phyloP scores from a whole-genome alignment of 2,329 filamentous ascomycete genomes.

The Parastagonospora avenae region DNA sequence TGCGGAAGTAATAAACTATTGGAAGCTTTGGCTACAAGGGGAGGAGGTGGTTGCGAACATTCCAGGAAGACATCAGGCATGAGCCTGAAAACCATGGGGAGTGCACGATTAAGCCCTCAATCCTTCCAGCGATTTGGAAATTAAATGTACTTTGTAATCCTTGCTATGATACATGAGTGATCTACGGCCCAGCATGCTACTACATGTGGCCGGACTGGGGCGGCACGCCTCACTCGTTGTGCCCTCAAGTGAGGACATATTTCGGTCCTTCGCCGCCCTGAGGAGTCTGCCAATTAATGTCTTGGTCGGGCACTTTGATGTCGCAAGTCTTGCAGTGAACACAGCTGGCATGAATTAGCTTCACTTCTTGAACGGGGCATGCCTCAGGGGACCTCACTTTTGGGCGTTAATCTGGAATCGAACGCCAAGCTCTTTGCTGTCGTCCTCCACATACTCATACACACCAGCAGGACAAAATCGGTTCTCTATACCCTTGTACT shows the following conservation, averaged over 20 bases:
- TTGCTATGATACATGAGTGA: conserved; percentile 12
- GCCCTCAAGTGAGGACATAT: conserved; percentile 62
- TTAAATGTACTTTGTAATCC: conserved; percentile 1
- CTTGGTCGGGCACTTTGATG: conserved; percentile 95
- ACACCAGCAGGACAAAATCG: conserved; percentile 96
- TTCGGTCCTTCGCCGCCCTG: conserved; percentile 83
- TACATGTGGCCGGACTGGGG: background rate
- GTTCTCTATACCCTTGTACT: conserved; percentile 91
- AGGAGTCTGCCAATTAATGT: conserved; percentile 90
- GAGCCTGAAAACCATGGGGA: too few relatives aligned
- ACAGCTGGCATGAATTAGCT: conserved; percentile 65
- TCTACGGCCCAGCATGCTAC: background rate
- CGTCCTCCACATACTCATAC: conserved; percentile 97
- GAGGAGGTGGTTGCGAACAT: too few relatives aligned
- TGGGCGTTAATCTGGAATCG: conserved; percentile 97
- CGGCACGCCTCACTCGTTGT: background rate
- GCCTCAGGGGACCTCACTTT: conserved; percentile 70
- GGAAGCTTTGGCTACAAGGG: too few relatives aligned
- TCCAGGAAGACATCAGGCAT: too few relatives aligned
- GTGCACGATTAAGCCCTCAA: too few relatives aligned
- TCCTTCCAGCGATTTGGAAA: conserved; percentile 3
- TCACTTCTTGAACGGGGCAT: background rate
- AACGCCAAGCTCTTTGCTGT: conserved; percentile 82
- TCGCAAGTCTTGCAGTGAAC: conserved; percentile 99
- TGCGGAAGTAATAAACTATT: too few relatives aligned